Percentiles rank a stretch among this genome's conserved stretches.
Evolutionary conservation across 225 moss, liverwort and hornwort genomes (phyloP).

Genomic region (Asterella californica): DNA sequence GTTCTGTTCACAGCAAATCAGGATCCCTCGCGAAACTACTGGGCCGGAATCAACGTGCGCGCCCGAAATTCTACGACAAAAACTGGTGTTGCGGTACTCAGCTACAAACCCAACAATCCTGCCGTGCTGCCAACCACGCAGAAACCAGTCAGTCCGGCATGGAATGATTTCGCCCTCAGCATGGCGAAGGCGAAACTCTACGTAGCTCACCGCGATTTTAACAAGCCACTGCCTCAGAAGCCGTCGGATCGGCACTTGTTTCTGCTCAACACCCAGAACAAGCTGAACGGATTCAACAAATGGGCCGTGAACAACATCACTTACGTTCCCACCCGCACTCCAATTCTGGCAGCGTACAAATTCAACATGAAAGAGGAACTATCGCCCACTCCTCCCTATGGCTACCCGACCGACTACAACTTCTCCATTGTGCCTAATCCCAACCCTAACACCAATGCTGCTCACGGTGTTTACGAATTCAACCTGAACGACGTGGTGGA

Average conservation of each 20-base stretch:
- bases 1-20: constrained; percentile 36
- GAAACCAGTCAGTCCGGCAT: constrained; percentile 29
- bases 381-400: constrained; percentile 19
- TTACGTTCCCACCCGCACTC: constrained; percentile 27
- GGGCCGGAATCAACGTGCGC: constrained; percentile 36
- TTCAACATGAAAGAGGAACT: constrained; percentile 32
- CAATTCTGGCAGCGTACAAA: constrained; percentile 36
- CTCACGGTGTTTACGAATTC: constrained; percentile 33
- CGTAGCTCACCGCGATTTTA: constrained; percentile 20
- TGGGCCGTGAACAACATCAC: constrained; percentile 52
- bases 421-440: neutral
- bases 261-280: constrained; percentile 43
- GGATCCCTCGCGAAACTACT: constrained; percentile 33
- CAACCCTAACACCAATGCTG: constrained; percentile 23
- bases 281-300: constrained; percentile 27
- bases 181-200: constrained; percentile 21
- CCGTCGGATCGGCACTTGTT: constrained; percentile 13
- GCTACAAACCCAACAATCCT: constrained; percentile 25
- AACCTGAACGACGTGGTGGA: constrained; percentile 31
- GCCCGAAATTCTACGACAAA: constrained; percentile 24
- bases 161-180: constrained; percentile 39
- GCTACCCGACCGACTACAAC: constrained; percentile 16
- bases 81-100: constrained; percentile 36
- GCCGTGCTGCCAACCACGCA: constrained; percentile 26
- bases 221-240: constrained; percentile 4